A percentile compares a stretch with the other conserved stretches of the same genome.
phyloP scores from a whole-genome alignment of 352 stramenopile species.

The Phytopythium vexans region DNA sequence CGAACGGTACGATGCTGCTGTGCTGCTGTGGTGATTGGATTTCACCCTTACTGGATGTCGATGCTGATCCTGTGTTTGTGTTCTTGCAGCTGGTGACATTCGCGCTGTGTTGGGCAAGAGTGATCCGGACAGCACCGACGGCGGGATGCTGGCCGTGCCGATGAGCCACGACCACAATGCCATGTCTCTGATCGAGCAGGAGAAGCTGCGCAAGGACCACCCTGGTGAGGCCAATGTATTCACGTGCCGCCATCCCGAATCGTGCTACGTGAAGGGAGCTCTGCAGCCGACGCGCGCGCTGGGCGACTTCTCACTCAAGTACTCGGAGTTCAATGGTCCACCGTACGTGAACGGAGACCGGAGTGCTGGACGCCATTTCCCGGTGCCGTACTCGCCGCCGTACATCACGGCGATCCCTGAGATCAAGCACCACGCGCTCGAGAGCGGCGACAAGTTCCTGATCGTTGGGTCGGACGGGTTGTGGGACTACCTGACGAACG shows the following conservation, averaged over 20 bases:
- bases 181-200: conserved; percentile 84
- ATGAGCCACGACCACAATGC: conserved; percentile 93
- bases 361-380: conserved; percentile 84
- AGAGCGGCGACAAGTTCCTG: conserved; percentile 92
- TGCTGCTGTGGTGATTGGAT: neutral
- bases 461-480: conserved; percentile 96
- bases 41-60: neutral
- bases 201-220: conserved; percentile 82
- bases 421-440: conserved; percentile 58
- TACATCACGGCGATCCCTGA: conserved; percentile 92
- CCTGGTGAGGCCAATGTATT: conserved; percentile 89
- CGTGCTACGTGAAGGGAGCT: conserved; percentile 93
- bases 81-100: conserved; percentile 63
- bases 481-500: conserved; percentile 96
- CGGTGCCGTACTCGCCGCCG: conserved; percentile 86
- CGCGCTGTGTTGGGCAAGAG: conserved; percentile 73
- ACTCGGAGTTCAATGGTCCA: conserved; percentile 90
- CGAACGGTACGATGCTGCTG: conserved; percentile 48
- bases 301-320: conserved; percentile 93
- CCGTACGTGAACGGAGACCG: conserved; percentile 78
- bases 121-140: neutral
- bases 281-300: conserved; percentile 89
- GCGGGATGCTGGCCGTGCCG: conserved; percentile 50
- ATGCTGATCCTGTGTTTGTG: neutral
- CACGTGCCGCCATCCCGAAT: conserved; percentile 86